phyloP scores from a whole-genome alignment of 225 moss, liverwort and hornwort species.

The Polytrichum commune region DNA sequence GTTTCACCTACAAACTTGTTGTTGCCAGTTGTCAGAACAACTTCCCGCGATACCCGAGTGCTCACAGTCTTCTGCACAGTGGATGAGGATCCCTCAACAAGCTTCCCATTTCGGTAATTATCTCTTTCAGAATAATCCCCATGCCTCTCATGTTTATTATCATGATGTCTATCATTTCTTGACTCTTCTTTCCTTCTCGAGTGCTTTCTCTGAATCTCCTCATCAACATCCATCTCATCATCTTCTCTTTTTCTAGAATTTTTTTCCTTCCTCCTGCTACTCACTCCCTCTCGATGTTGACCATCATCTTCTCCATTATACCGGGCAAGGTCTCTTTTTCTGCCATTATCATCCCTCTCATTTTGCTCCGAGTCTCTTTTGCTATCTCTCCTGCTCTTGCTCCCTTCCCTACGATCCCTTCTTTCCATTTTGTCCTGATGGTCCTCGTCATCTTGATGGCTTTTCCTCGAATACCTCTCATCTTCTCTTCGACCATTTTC shows the following conservation, averaged over 20 bases:
- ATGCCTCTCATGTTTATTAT: not conserved
- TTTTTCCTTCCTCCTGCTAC: constrained; percentile 23
- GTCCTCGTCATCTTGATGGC: not conserved
- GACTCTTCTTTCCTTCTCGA: constrained; percentile 19
- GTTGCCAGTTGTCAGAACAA: not conserved
- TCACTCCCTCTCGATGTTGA: constrained; percentile 31
- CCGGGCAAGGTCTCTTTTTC: constrained; percentile 4
- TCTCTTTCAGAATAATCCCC: not conserved
- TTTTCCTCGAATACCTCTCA: constrained; percentile 14
- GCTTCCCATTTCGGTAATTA: not conserved
- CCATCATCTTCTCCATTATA: constrained; percentile 16
- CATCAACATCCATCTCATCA: constrained; percentile 32
- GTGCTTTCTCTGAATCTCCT: constrained; percentile 29
- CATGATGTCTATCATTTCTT: constrained; percentile 26
- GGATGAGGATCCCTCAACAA: not conserved
- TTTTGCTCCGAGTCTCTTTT: not conserved
- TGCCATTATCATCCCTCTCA: not conserved
- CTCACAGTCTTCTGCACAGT: constrained; percentile 3
- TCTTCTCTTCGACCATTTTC: constrained; percentile 20
- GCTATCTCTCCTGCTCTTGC: constrained; percentile 6
- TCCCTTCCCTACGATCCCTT: constrained; percentile 2
- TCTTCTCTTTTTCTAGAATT: constrained; percentile 12
- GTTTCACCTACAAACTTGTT: not conserved
- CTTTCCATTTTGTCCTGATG: constrained; percentile 5
- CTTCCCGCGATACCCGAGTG: constrained; percentile 1